Base-by-base conservation (phyloP, 257 asterid genomes). In the Pogostemon cablin region DNA sequence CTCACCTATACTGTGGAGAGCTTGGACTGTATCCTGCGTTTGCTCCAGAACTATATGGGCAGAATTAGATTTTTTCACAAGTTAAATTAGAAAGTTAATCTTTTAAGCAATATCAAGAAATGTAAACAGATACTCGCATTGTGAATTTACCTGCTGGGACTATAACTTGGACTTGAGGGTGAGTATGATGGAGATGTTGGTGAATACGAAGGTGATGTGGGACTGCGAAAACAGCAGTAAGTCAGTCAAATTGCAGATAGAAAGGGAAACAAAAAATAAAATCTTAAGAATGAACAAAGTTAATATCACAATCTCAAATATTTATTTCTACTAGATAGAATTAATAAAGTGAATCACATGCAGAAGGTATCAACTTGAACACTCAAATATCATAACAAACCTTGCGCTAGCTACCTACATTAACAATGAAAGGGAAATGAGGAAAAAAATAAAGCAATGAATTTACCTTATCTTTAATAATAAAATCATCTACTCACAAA, bases 131-230 rank as follows among this genome's bases (percentile, higher is more conserved):
- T 57, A 9, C 9, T 35, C 12, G 9, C 44, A 43, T 35, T 47
- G 43, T 39, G 46, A 75, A 8, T 5, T 72, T 88, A 91, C 99
- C 98, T 91, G 99, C 93, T 90, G 20, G 99, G 98, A 72, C 99
- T 95, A 75, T 88, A 91, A 10, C 95, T 86, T 60, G 98, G 98
- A 73, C 96, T 95, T 9, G 98, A 91, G 11, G 99, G 97, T 41
- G 99, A 91, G 78, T 95, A 95, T 0, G 96, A 75, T 42, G 98
- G 96, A 53, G 98, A 92, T 47, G 96, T 91, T 12, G 98, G 98
- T 37, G 98, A 91, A 79, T 91, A 87, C 32, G 99, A 87, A 0
- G 96, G 97, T 1, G 99, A 93, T 20, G 99, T 91, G 3, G 99
- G 98, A 84, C 99, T 95, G 91, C 93, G 86, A 71, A 73, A 71